Percentiles rank a stretch among this genome's conserved stretches.
Evolutionary conservation across 2,329 filamentous ascomycete genomes (phyloP).

Genomic region (Aureobasidium melanogenum): DNA sequence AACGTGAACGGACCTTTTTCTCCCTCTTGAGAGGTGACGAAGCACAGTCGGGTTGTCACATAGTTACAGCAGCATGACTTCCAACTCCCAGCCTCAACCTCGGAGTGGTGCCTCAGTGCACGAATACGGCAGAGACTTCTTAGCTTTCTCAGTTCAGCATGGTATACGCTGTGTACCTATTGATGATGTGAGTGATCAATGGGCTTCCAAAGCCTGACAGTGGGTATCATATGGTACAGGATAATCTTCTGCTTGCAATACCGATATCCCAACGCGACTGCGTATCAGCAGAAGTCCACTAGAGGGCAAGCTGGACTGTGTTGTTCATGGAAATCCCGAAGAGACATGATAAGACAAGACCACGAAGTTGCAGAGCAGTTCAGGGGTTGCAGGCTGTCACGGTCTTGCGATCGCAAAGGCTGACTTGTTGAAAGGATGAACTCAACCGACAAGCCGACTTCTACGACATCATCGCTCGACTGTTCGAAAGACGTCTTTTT

Average conservation of each 20-base stretch:
- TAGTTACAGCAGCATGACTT: background rate
- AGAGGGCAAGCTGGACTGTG: background rate
- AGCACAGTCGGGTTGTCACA: background rate
- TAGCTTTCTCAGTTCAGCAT: constrained; percentile 15
- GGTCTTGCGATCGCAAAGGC: background rate
- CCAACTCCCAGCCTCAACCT: constrained; percentile 17
- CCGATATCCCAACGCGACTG: background rate
- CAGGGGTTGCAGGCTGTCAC: background rate
- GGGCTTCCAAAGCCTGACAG: background rate
- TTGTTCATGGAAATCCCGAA: background rate
- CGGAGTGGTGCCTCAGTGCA: constrained; percentile 17
- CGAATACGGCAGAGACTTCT: constrained; percentile 19
- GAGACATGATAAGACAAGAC: background rate
- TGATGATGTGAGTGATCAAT: constrained; percentile 23
- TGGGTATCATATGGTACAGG: background rate
- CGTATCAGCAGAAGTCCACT: background rate
- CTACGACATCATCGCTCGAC: constrained; percentile 21
- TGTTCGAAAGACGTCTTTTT: constrained; percentile 18
- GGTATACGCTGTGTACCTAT: constrained; percentile 25
- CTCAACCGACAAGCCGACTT: constrained; percentile 20
- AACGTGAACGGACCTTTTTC: background rate
- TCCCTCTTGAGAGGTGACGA: background rate
- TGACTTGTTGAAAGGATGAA: constrained; percentile 19
- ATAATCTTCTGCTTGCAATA: background rate
- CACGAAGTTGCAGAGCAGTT: background rate